Evolutionary conservation across 306 rosid species (phyloP), one percentile per base, ranked within the genome.

Genomic region (Glycyrrhiza uralensis): DNA sequence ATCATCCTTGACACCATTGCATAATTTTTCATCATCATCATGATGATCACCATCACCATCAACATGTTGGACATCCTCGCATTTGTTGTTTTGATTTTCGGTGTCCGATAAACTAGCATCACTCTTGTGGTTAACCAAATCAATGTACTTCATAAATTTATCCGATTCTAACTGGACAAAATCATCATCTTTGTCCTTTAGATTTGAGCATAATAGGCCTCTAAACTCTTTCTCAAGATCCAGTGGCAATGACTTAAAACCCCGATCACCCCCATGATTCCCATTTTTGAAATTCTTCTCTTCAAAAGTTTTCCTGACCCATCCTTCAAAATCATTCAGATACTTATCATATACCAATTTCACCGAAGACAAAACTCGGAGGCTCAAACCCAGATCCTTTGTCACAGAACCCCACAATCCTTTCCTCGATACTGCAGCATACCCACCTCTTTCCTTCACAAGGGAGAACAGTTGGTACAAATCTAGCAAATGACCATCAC

Each of bases 371-470:
- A 68, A 79, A 62, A 78, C 41, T 49, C 47, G 74, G 70, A 51
- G 35, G 38, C 84, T 72, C 79, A 83, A 83, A 68, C 90, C 88
- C 59, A 84, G 59, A 41, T 80, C 87, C 70, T 70, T 57, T 35
- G 79, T 74, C 79, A 89, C 98, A 38, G 28, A 62, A 63, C 87
- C 82, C 96, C 97, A 94, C 76, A 83, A 75, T 23, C 84, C 60
- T 35, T 80, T 85, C 61, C 60, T 67, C 0, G 96, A 86, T 66
- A 91, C 95, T 67, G 13, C 57, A 22, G 74, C 81, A 71, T 46
- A 86, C 28, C 98, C 98, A 33, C 97, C 96, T 73, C 58, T 86
- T 39, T 82, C 83, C 85, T 84, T 89, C 68, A 94, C 96, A 50
- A 55, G 35, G 59, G 66, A 58, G 44, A 85, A 85, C 65, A 94